phyloP scores from a whole-genome alignment of 2,329 filamentous ascomycete genomes.

The Aspergillus ibericus region DNA sequence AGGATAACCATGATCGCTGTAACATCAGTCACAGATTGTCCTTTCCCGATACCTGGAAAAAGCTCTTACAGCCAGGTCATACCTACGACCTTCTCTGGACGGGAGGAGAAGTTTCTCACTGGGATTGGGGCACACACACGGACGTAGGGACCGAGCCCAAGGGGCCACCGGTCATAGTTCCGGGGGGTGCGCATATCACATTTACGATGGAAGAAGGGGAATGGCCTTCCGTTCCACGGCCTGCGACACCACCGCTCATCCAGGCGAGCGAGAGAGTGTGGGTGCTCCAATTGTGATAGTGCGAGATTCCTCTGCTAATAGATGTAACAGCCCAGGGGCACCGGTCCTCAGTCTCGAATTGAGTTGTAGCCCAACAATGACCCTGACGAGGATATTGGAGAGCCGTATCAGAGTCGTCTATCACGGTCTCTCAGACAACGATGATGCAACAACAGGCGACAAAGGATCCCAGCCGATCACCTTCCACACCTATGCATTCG shows the following conservation, averaged over 20 bases:
- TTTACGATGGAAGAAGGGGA: background rate
- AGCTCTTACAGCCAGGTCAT: constrained; percentile 2
- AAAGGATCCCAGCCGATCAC: constrained; percentile 1
- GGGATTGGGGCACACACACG: background rate
- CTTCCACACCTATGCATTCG: constrained; percentile 5
- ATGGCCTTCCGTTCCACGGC: background rate
- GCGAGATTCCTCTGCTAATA: background rate
- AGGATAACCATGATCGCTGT: background rate
- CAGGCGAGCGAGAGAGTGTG: background rate
- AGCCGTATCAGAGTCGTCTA: background rate
- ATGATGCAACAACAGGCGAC: background rate
- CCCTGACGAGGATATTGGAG: background rate
- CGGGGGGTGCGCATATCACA: background rate
- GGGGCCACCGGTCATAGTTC: background rate
- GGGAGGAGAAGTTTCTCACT: constrained; percentile 1
- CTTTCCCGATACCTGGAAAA: constrained; percentile 1
- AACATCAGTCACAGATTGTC: background rate
- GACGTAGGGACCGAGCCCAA: background rate
- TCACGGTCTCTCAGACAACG: constrained; percentile 1
- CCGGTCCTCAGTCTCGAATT: background rate
- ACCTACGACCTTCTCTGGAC: constrained; percentile 6
- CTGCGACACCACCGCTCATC: constrained; percentile 2
- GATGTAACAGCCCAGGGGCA: background rate
- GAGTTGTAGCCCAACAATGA: background rate
- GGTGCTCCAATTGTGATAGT: background rate